Evolutionary conservation across 2,329 filamentous ascomycete genomes (phyloP).

Genomic region (Talaromyces sp.): DNA sequence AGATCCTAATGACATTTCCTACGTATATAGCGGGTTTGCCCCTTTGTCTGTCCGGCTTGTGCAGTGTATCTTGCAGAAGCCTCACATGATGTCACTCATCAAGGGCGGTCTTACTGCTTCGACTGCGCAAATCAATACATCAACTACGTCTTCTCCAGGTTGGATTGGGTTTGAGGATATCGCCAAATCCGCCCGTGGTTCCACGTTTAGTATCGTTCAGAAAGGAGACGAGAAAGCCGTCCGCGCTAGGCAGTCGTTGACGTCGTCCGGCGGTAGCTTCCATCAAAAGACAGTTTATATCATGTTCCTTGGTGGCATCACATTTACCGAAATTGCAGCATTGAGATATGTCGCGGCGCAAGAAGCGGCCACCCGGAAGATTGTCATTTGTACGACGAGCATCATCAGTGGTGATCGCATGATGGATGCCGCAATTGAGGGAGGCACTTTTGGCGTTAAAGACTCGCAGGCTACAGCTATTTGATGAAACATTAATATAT

Average conservation of each 20-base stretch:
- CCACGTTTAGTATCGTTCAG: constrained; percentile 87
- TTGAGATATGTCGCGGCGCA: constrained; percentile 83
- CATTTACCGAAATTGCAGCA: constrained; percentile 92
- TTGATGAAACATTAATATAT: background rate
- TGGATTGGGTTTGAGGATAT: constrained; percentile 94
- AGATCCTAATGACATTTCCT: constrained; percentile 91
- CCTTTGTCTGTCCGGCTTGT: constrained; percentile 87
- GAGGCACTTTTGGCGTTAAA: constrained; percentile 52
- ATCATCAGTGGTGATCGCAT: constrained; percentile 86
- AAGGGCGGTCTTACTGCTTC: constrained; percentile 53
- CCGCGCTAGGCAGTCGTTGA: constrained; percentile 74
- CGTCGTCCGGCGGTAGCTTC: constrained; percentile 54
- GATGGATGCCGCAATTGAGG: constrained; percentile 81
- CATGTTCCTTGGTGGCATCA: constrained; percentile 97
- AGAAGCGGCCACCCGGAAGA: constrained; percentile 65
- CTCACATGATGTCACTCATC: constrained; percentile 68
- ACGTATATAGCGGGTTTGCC: constrained; percentile 96
- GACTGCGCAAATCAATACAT: constrained; percentile 41
- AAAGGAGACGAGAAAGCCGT: constrained; percentile 90
- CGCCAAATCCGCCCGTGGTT: constrained; percentile 79
- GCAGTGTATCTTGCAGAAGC: constrained; percentile 89
- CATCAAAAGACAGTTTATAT: constrained; percentile 84
- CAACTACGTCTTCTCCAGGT: constrained; percentile 64
- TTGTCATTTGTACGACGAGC: constrained; percentile 89
- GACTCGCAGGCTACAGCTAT: constrained; percentile 4